Base-by-base conservation (phyloP, 306 rosid species). In the Ziziphus jujuba region DNA sequence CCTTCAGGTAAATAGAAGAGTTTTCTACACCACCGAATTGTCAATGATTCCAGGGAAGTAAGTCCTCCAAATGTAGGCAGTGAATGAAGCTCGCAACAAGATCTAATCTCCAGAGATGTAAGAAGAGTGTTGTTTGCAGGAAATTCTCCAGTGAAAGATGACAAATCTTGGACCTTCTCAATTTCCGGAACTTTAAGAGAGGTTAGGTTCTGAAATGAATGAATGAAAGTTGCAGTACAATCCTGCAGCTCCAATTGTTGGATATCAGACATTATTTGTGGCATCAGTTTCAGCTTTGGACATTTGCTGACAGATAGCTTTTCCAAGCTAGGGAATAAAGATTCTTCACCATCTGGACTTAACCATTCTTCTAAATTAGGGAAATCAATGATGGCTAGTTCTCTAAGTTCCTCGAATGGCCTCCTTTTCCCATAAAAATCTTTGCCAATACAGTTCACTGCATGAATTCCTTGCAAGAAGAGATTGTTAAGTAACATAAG, bases 21-120 rank as follows among this genome's bases (percentile, higher is more conserved):
- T 19, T 57, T n/a, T 28, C 33, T 23, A 12, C 73, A 69, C 48
- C 50, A 20, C 3, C 8, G 49, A 69, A 69, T 58, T 22, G 66
- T 25, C 23, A 69, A 69, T 12, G 66, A 45, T 31, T 58, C 57
- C 49, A 69, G 21, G n/a, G 57, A n/a, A 24, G 73, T 28, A 4
- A 69, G 56, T 33, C 20, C 44, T 45, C 16, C 49, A 0, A 69
- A 19, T 23, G n/a, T n/a, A 56, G 65, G 49, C 17, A 69, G 48
- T 9, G 13, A n/a, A 31, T 8, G 22, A 45, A 69, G 65, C 20
- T 57, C 34, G 17, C 57, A 57, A 23, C 56, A 58, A 20, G 65
- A 69, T 17, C 21, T 28, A 56, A 69, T 45, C 56, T 69, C 33
- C 2, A 59, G 19, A 20, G 49, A 69, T 12, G 66, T 47, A 13